Percentiles rank a stretch among this genome's conserved stretches.
These are phyloP conservation scores for Vigna nakashimae DNA, from an alignment of 306 rosid genomes.

Conservation along the genomic window DNA sequence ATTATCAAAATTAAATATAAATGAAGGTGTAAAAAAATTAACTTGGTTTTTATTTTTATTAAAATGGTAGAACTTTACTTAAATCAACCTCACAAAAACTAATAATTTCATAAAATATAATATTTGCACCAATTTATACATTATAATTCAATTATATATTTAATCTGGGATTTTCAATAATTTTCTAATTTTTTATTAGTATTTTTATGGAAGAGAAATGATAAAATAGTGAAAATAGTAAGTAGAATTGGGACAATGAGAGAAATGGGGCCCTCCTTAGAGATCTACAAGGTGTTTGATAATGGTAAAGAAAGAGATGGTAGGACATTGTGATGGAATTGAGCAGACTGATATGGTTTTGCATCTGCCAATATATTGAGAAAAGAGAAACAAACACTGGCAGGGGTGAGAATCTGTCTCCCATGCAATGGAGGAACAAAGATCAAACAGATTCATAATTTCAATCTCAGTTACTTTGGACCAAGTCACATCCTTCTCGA, in stretches of 20 bases:
- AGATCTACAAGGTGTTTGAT: slow-evolving; percentile 25
- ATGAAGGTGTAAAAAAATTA: too few species aligned
- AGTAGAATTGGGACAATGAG: slow-evolving; percentile 34
- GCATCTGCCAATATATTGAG: slow-evolving; percentile 48
- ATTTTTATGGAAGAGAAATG: too few species aligned
- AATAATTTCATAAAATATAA: too few species aligned
- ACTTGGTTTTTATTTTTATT: too few species aligned
- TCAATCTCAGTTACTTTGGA: slow-evolving; percentile 72
- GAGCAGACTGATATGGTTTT: slow-evolving; percentile 48
- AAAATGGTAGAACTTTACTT: too few species aligned
- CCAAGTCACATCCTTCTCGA: slow-evolving; percentile 76
- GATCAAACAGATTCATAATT: slow-evolving; percentile 49
- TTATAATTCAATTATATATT: too few species aligned
- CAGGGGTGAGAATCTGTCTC: slow-evolving; percentile 74
- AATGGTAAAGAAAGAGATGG: slow-evolving; percentile 34
- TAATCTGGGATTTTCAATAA: too few species aligned
- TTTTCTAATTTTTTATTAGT: too few species aligned
- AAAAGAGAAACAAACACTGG: slow-evolving; percentile 62
- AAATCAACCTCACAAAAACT: too few species aligned
- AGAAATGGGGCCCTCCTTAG: slow-evolving; percentile 36
- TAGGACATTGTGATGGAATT: slow-evolving; percentile 45
- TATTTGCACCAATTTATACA: too few species aligned
- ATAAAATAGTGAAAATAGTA: not conserved
- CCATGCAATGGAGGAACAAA: slow-evolving; percentile 51
- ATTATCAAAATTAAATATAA: too few species aligned